Base-by-base conservation (phyloP, 352 stramenopile genomes). In the Vaucheria bursata region DNA sequence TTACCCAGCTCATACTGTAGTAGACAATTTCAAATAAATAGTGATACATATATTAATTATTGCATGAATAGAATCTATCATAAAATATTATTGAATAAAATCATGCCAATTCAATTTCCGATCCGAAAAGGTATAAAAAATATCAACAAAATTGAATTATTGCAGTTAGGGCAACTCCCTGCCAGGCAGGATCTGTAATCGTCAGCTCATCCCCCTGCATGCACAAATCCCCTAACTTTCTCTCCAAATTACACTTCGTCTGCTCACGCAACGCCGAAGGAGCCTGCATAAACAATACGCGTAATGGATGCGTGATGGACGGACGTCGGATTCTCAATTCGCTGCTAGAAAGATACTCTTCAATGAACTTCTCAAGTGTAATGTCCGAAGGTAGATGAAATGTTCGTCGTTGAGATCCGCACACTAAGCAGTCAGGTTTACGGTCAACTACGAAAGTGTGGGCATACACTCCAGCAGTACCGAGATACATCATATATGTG, bases 371-470 rank as follows among this genome's bases (percentile, higher is more conserved):
- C 53, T 87, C 87, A 12, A 94, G 79, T 12, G 87, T 90, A 1
- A 72, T 86, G 25, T 35, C 78, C 5, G 80, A 77, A 0, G 72
- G 18, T 1, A 90, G n/a, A 8, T 78, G 79, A 18, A 92, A 40
- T 40, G 85, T 88, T 32, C 86, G 85, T 8, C 85, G 84, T 5
- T 81, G 68, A 0, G 81, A 37, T 6, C 84, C 88, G 73, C 87
- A 92, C 66, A 92, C 87, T 29, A 88, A 84, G 83, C 89, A 93
- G 81, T 89, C 87, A n/a, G 86, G 71, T 68, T 97, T 97, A 76
- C 92, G 90, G 79, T 97, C 92, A 82, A 98, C 97, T 66, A 95
- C 90, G 86, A 98, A 98, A 34, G 94, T 98, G 85, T 97, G 93
- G 74, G 88, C 93, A 86, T 98, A 97, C 79, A 96, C 93, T 37